Conservation (phyloP, 495 filamentous ascomycete genomes). For the Oidiodendron maius region DNA sequence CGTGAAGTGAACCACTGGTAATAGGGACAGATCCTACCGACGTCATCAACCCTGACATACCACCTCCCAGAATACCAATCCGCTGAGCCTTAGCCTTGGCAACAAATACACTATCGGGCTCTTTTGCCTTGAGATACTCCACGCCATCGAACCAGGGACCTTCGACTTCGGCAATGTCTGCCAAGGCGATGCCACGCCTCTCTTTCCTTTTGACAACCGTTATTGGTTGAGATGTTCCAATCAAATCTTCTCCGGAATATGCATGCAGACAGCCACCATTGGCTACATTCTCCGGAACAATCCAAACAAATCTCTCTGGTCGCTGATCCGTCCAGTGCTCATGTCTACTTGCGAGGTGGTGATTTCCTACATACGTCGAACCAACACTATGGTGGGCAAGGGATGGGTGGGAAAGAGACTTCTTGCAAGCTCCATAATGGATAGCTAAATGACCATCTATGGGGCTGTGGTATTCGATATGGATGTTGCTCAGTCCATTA, state of each 20-base stretch:
- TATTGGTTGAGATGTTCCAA: conserved; percentile 30
- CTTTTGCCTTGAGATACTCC: conserved; percentile 49
- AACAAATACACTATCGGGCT: conserved; percentile 45
- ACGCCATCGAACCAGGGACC: conserved; percentile 71
- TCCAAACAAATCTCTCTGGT: conserved; percentile 38
- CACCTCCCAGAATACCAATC: conserved; percentile 60
- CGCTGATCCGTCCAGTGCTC: not conserved
- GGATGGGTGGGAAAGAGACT: not conserved
- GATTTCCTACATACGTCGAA: not conserved
- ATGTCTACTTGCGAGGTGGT: not conserved
- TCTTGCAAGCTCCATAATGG: conserved; percentile 1
- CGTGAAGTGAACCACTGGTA: not conserved
- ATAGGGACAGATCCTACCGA: not conserved
- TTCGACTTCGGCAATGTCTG: conserved; percentile 35
- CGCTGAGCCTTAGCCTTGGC: conserved; percentile 46
- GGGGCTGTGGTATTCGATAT: not conserved
- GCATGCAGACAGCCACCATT: conserved; percentile 47
- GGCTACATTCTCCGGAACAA: conserved; percentile 37
- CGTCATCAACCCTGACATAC: conserved; percentile 62
- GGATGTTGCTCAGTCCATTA: not conserved
- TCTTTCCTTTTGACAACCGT: conserved; percentile 28
- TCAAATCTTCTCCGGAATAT: conserved; percentile 23
- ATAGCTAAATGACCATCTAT: not conserved
- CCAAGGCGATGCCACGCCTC: conserved; percentile 10
- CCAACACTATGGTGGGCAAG: not conserved